phyloP scores from a whole-genome alignment of 768 basidiomycete genomes.

The Termitomyces sp. region DNA sequence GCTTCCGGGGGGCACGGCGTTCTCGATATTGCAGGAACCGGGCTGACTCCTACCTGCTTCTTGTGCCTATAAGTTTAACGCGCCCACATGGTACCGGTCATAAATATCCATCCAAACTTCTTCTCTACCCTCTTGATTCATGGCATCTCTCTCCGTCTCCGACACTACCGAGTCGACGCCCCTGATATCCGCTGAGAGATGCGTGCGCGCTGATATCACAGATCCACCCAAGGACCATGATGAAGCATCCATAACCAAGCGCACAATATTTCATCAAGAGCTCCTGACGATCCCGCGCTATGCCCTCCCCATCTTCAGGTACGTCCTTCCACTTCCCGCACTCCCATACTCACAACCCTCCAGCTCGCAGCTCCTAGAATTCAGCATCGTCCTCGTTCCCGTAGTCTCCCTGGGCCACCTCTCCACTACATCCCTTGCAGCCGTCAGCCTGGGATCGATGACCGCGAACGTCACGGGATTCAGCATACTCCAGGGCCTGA shows the following conservation, averaged over 20 bases:
- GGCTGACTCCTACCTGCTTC: neutral
- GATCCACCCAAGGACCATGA: neutral
- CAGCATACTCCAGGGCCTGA: slow-evolving; percentile 74
- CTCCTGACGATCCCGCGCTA: neutral
- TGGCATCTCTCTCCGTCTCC: neutral
- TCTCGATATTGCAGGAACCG: neutral
- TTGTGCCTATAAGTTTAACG: neutral
- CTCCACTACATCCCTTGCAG: slow-evolving; percentile 82
- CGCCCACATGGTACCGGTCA: neutral
- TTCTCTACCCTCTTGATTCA: neutral
- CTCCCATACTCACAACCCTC: neutral
- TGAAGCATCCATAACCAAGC: neutral
- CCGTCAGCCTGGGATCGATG: slow-evolving; percentile 68
- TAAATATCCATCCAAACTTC: neutral
- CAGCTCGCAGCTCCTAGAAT: slow-evolving; percentile 77
- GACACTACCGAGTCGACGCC: neutral
- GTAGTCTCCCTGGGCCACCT: slow-evolving; percentile 87
- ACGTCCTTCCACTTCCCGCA: neutral
- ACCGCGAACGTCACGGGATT: slow-evolving; percentile 66
- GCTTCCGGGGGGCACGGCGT: neutral
- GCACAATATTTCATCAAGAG: neutral
- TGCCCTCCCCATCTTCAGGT: neutral
- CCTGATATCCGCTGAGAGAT: neutral
- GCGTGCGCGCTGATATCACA: neutral
- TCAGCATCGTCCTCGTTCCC: slow-evolving; percentile 71